phyloP scores from a whole-genome alignment of 140 eudicot genomes.

The Cichorium intybus region DNA sequence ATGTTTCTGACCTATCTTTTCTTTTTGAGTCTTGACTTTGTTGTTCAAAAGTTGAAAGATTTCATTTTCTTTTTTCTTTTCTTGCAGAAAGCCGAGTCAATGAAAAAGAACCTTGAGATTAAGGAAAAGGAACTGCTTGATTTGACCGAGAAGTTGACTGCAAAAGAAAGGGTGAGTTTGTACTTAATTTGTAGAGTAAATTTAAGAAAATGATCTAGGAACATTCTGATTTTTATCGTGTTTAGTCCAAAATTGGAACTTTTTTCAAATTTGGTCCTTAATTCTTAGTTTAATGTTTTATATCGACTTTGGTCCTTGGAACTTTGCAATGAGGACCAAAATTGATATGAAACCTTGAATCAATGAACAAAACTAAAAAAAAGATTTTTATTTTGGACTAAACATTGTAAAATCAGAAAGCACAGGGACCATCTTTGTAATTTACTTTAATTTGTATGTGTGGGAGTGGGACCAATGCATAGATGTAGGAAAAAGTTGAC shows the following conservation, averaged over 20 bases:
- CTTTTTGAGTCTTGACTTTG: neutral
- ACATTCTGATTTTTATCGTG: neutral
- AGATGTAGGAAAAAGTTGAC: neutral
- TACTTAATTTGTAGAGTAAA: neutral
- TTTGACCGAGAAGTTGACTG: constrained; percentile 54
- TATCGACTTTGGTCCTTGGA: too few species aligned
- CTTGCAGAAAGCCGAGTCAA: constrained; percentile 59
- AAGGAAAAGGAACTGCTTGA: constrained; percentile 63
- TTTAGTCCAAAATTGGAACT: neutral
- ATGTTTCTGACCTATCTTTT: constrained; percentile 26
- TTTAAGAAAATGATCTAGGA: too few species aligned
- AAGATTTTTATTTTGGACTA: neutral
- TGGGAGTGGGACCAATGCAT: neutral
- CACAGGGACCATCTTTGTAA: neutral
- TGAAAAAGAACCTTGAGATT: constrained; percentile 45
- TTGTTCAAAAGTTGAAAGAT: neutral
- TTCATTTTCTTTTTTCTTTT: neutral
- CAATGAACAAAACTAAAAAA: neutral
- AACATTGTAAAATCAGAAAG: neutral
- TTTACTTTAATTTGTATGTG: too few species aligned
- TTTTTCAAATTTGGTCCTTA: neutral
- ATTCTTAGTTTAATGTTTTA: too few species aligned
- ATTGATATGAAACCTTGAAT: too few species aligned
- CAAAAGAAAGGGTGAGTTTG: constrained; percentile 74
- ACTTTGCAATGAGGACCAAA: too few species aligned